Conservation (phyloP, 2,329 filamentous ascomycete genomes). For the Beauveria asiatica region DNA sequence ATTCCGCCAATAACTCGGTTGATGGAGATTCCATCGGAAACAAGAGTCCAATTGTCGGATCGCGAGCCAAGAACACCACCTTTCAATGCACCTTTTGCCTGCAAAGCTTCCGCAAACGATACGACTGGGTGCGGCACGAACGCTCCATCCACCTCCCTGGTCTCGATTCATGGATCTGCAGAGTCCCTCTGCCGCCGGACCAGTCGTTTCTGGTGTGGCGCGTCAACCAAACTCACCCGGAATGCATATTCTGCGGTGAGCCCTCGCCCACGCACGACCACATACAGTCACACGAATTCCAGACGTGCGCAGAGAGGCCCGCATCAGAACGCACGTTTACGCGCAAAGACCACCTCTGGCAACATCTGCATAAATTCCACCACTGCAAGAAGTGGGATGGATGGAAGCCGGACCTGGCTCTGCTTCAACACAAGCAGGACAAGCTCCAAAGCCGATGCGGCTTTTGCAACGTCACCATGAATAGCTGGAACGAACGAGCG, state of each 20-base stretch:
- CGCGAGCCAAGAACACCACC: slow-evolving; percentile 13
- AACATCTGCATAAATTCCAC: slow-evolving; percentile 34
- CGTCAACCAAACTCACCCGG: slow-evolving; percentile 33
- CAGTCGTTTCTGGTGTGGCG: slow-evolving; percentile 39
- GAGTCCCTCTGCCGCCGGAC: slow-evolving; percentile 25
- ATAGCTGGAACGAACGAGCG: slow-evolving; percentile 21
- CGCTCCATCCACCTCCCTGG: slow-evolving; percentile 39
- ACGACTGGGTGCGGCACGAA: slow-evolving; percentile 39
- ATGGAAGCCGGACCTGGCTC: slow-evolving; percentile 37
- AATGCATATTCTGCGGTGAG: slow-evolving; percentile 32
- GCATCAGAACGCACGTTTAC: slow-evolving; percentile 33
- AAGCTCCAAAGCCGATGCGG: slow-evolving; percentile 21
- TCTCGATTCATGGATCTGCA: slow-evolving; percentile 41
- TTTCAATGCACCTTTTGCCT: slow-evolving; percentile 32
- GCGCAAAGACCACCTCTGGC: slow-evolving; percentile 35
- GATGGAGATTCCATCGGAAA: slow-evolving; percentile 1
- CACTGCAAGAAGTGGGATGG: slow-evolving; percentile 35
- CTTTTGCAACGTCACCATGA: slow-evolving; percentile 20
- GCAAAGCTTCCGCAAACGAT: slow-evolving; percentile 30
- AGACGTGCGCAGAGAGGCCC: slow-evolving; percentile 40
- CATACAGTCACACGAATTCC: slow-evolving; percentile 32
- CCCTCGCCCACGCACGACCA: slow-evolving; percentile 26
- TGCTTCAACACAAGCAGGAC: slow-evolving; percentile 24
- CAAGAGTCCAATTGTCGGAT: neutral
- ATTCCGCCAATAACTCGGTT: slow-evolving; percentile 12